Evolutionary conservation across 352 stramenopile genomes (phyloP).

Genomic region (Phytopythium kandeliae): DNA sequence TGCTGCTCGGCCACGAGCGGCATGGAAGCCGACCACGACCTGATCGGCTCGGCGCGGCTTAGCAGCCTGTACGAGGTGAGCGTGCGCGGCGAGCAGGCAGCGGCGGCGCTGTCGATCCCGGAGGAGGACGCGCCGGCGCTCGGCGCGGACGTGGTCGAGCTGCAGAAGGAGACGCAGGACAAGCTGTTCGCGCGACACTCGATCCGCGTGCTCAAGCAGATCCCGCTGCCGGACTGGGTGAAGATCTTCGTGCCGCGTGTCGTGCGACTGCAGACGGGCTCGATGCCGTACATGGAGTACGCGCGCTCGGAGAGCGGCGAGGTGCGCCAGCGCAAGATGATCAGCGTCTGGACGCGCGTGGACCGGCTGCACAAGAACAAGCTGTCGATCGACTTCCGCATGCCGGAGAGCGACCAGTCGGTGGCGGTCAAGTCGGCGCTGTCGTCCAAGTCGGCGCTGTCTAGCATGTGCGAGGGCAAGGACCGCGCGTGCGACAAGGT

Average conservation of each 20-base stretch:
- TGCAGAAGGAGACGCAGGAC: slow-evolving; percentile 42
- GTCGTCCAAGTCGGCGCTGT: slow-evolving; percentile 5
- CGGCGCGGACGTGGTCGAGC: slow-evolving; percentile 11
- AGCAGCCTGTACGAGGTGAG: slow-evolving; percentile 27
- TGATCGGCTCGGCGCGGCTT: slow-evolving; percentile 23
- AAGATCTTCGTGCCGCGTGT: slow-evolving; percentile 69
- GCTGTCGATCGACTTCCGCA: slow-evolving; percentile 59
- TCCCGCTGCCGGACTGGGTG: slow-evolving; percentile 63
- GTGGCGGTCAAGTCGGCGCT: slow-evolving; percentile 8
- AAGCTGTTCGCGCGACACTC: slow-evolving; percentile 41
- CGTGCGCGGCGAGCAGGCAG: slow-evolving; percentile 1
- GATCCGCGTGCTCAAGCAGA: slow-evolving; percentile 61
- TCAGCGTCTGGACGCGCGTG: slow-evolving; percentile 49
- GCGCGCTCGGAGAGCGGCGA: slow-evolving; percentile 40
- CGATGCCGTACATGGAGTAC: slow-evolving; percentile 65
- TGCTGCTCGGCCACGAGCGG: slow-evolving; percentile 34
- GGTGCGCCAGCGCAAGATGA: slow-evolving; percentile 55
- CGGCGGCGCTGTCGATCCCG: slow-evolving; percentile 16
- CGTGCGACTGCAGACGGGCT: slow-evolving; percentile 53
- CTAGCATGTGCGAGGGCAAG: slow-evolving; percentile 2
- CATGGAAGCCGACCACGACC: slow-evolving; percentile 30
- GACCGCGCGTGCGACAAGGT: slow-evolving; percentile 24
- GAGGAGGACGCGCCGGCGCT: slow-evolving; percentile 15
- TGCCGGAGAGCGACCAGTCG: slow-evolving; percentile 19
- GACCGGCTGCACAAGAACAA: slow-evolving; percentile 66